Evolutionary conservation across 176 grass and related monocot species (phyloP).

Genomic region (Typha latifolia): DNA sequence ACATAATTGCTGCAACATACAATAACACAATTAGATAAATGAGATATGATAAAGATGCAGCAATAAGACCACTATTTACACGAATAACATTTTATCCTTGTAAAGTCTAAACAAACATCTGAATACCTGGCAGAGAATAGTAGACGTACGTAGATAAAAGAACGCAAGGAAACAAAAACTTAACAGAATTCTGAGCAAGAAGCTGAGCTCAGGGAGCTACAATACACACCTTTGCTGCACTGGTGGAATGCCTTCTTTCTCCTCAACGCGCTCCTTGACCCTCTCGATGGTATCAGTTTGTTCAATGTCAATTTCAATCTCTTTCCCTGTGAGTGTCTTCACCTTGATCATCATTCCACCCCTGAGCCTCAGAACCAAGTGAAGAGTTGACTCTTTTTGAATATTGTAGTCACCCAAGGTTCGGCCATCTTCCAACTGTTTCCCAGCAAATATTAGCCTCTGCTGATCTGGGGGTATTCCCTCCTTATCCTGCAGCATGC

Average conservation of each 20-base stretch:
- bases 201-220: not conserved
- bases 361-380: constrained; percentile 77
- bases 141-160: not conserved
- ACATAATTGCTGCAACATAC: no score
- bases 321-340: constrained; percentile 84
- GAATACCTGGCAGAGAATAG: not conserved
- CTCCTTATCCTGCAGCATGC: constrained; percentile 56
- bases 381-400: constrained; percentile 86
- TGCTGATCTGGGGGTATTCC: constrained; percentile 85
- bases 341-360: constrained; percentile 96
- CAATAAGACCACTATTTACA: not conserved
- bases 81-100: not conserved
- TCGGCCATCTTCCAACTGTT: constrained; percentile 79
- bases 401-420: constrained; percentile 85
- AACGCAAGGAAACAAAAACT: not conserved
- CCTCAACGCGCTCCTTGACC: constrained; percentile 94
- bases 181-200: not conserved
- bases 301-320: constrained; percentile 87
- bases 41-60: not conserved
- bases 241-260: constrained; percentile 95
- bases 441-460: constrained; percentile 73
- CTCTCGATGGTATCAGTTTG: constrained; percentile 72
- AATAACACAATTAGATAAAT: not conserved
- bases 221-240: constrained; percentile 70
- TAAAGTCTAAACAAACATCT: not conserved